Percentiles rank a stretch among this genome's conserved stretches.
Evolutionary conservation across 352 stramenopile genomes (phyloP).

Genomic region (Globisporangium uncinulatum): DNA sequence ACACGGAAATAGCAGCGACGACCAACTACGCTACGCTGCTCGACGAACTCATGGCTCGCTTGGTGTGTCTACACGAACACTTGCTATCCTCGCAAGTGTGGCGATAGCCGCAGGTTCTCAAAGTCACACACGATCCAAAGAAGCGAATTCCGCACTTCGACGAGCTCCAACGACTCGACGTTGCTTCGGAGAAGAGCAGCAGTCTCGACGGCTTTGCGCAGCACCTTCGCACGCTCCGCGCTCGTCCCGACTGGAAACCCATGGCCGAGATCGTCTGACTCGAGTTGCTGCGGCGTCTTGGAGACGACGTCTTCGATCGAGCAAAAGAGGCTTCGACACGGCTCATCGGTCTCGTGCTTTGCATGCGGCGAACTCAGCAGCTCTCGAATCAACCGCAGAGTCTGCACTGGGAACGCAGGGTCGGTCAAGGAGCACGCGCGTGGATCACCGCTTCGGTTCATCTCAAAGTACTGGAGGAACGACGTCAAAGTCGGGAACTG

Average conservation of each 20-base stretch:
- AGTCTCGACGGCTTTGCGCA: constrained; percentile 19
- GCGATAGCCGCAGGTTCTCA: constrained; percentile 31
- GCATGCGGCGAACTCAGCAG: constrained; percentile 30
- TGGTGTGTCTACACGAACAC: not conserved
- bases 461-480: constrained; percentile 12
- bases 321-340: constrained; percentile 51
- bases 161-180: constrained; percentile 31
- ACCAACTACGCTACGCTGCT: no score
- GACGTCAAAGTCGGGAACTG: constrained; percentile 21
- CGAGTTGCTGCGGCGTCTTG: constrained; percentile 50
- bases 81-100: not conserved
- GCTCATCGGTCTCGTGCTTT: constrained; percentile 38
- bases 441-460: not conserved
- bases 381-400: constrained; percentile 21
- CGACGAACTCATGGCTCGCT: no score
- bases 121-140: constrained; percentile 39
- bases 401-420: constrained; percentile 19
- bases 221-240: constrained; percentile 15
- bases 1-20: no score
- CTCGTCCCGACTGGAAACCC: constrained; percentile 34
- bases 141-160: constrained; percentile 33
- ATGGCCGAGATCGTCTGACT: constrained; percentile 46
- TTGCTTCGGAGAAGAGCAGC: constrained; percentile 21
- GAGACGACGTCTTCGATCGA: constrained; percentile 40
- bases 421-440: constrained; percentile 15